Conservation (phyloP, 306 rosid genomes). For the Cucurbita argyrosperma region DNA sequence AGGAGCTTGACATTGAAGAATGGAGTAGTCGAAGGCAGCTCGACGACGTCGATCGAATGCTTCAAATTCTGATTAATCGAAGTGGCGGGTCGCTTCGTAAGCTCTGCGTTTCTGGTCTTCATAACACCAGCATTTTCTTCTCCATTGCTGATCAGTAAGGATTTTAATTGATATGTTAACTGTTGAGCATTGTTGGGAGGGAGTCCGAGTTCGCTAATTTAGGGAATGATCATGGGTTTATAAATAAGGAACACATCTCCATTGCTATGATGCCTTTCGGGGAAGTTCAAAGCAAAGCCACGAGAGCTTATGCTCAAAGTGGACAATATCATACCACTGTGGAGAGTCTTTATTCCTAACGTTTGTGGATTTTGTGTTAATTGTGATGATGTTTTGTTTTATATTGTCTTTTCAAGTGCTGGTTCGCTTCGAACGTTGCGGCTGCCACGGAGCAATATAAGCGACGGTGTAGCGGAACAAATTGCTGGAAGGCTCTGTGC, state of each 20-base stretch:
- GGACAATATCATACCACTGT: too few relatives aligned
- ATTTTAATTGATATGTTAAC: not conserved
- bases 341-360: too few relatives aligned
- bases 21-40: conserved; percentile 57
- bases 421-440: conserved; percentile 62
- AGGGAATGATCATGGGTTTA: too few relatives aligned
- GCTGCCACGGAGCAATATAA: conserved; percentile 55
- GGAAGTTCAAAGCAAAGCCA: too few relatives aligned
- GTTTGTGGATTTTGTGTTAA: not conserved
- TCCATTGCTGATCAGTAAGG: conserved; percentile 88
- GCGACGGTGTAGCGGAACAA: conserved; percentile 48
- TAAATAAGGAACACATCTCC: too few relatives aligned
- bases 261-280: too few relatives aligned
- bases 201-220: too few relatives aligned
- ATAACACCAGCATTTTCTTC: conserved; percentile 41
- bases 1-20: conserved; percentile 84
- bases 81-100: conserved; percentile 75
- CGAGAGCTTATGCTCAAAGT: too few relatives aligned
- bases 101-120: conserved; percentile 62
- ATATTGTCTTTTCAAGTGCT: conserved; percentile 62
- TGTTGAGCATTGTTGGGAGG: too few relatives aligned
- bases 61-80: conserved; percentile 51
- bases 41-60: conserved; percentile 52
- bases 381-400: conserved; percentile 10
- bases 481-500: conserved; percentile 55